A percentile compares a stretch with the other conserved stretches of the same genome.
These are phyloP conservation scores for Didymella segeticola DNA, from an alignment of 2,329 filamentous ascomycete species.

Conservation along the genomic window DNA sequence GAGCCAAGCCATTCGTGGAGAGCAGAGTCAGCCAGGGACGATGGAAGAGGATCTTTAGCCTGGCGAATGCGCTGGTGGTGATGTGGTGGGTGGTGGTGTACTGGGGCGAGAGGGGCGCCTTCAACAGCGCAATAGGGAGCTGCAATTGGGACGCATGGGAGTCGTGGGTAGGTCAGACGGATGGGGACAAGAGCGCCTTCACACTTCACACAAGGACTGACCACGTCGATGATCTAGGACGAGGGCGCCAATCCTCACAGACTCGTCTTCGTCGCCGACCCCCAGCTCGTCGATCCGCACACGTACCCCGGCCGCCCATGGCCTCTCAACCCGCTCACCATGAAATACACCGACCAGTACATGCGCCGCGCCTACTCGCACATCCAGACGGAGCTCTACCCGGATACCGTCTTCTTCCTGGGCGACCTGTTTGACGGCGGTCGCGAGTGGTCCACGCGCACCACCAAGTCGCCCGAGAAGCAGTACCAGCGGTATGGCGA, in stretches of 20 bases:
- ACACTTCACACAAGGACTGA: constrained; percentile 27
- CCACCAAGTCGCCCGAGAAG: constrained; percentile 61
- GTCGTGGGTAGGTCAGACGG: constrained; percentile 75
- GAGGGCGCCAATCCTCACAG: constrained; percentile 79
- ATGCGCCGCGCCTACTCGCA: constrained; percentile 81
- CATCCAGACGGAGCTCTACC: constrained; percentile 76
- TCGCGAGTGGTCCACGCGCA: constrained; percentile 84
- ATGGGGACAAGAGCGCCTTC: neutral
- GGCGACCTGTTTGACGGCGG: constrained; percentile 96
- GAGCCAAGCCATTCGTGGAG: constrained; percentile 33
- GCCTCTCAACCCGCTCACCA: constrained; percentile 71
- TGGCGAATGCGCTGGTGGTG: constrained; percentile 62
- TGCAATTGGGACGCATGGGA: constrained; percentile 93
- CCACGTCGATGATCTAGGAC: constrained; percentile 67
- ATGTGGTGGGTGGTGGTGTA: constrained; percentile 80
- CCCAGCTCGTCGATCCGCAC: constrained; percentile 90
- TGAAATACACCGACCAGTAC: constrained; percentile 86
- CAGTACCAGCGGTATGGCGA: constrained; percentile 80
- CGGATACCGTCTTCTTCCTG: constrained; percentile 88
- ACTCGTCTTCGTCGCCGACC: constrained; percentile 84
- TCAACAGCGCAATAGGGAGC: constrained; percentile 70
- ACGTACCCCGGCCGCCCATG: constrained; percentile 88
- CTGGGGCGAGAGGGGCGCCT: constrained; percentile 85
- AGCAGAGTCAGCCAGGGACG: constrained; percentile 19
- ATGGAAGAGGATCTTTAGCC: constrained; percentile 32